Evolutionary conservation across 257 asterid species (phyloP).

Genomic region (Marsdenia floribunda): DNA sequence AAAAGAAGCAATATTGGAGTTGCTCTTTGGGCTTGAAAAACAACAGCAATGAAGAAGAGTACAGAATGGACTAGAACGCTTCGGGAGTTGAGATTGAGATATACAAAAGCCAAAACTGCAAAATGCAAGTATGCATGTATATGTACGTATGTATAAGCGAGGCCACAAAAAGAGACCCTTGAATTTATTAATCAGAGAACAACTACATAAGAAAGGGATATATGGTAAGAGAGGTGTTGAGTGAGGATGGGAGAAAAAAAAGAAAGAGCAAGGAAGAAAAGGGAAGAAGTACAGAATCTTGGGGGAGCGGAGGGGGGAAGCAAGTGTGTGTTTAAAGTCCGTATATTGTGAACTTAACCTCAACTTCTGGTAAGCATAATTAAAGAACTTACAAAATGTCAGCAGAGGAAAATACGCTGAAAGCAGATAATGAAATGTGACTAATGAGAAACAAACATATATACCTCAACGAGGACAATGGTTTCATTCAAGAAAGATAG

Average conservation of each 20-base stretch:
- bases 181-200: background rate
- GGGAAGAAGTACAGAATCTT: constrained; percentile 7
- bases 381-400: constrained; percentile 10
- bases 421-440: constrained; percentile 5
- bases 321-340: background rate
- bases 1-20: background rate
- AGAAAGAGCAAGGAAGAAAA: background rate
- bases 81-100: background rate
- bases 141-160: background rate
- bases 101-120: background rate
- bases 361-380: constrained; percentile 15
- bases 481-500: constrained; percentile 38
- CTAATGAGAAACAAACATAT: constrained; percentile 31
- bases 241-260: background rate
- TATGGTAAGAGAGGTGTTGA: background rate
- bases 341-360: background rate
- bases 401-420: constrained; percentile 11
- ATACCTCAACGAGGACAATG: constrained; percentile 40
- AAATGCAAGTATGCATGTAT: background rate
- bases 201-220: background rate
- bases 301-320: background rate
- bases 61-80: background rate
- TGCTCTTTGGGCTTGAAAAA: background rate
- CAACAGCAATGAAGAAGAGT: background rate
- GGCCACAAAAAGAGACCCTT: background rate